These are phyloP conservation scores for Penicillium sp. DNA, from an alignment of 2,329 filamentous ascomycete species.

Conservation along the genomic window DNA sequence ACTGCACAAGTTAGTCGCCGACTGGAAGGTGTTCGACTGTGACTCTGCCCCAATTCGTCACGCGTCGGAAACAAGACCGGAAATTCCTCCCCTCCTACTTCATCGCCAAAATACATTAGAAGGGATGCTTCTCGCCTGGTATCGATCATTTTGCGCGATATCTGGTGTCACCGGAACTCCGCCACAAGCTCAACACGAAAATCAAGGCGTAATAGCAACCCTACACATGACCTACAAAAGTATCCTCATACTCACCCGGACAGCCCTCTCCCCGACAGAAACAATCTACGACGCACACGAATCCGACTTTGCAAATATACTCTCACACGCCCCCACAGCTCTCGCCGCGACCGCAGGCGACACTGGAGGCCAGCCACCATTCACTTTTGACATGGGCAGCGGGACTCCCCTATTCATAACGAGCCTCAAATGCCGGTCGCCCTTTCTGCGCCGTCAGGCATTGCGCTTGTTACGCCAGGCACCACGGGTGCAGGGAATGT, in stretches of 20 bases:
- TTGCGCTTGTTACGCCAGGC: conserved; percentile 25
- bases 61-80: background rate
- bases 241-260: conserved; percentile 21
- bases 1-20: conserved; percentile 1
- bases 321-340: conserved; percentile 1
- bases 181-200: background rate
- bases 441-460: conserved; percentile 27
- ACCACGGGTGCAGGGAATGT: conserved; percentile 32
- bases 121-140: conserved; percentile 1
- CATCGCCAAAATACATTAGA: background rate
- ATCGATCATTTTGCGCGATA: background rate
- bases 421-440: conserved; percentile 31
- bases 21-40: conserved; percentile 12
- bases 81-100: background rate
- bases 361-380: conserved; percentile 24
- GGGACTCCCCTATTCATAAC: conserved; percentile 30
- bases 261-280: conserved; percentile 23
- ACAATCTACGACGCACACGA: conserved; percentile 24
- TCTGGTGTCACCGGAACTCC: background rate
- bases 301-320: background rate
- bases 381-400: conserved; percentile 31
- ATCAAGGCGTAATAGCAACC: conserved; percentile 3
- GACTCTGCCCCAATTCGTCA: conserved; percentile 10
- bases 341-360: conserved; percentile 16
- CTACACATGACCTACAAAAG: conserved; percentile 12